Percentiles rank a stretch among this genome's conserved stretches.
These are phyloP conservation scores for Sistotremastrum suecicum DNA, from an alignment of 768 basidiomycete genomes.

Conservation along the genomic window DNA sequence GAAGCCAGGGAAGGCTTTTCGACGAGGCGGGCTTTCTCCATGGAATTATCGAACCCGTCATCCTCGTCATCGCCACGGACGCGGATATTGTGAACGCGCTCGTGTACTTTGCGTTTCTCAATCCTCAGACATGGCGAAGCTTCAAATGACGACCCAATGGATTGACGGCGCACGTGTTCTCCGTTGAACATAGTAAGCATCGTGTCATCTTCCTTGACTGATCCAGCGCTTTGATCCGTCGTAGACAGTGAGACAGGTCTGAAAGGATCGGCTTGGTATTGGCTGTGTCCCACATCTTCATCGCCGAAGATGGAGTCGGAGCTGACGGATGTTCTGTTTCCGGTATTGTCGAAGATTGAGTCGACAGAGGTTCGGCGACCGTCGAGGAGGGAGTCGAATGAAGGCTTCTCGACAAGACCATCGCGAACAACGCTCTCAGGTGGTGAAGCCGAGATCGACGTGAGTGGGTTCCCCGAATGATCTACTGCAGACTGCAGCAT, in stretches of 20 bases:
- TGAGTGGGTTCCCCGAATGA: constrained; percentile 34
- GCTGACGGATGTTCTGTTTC: constrained; percentile 32
- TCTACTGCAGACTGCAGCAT: constrained; percentile 59
- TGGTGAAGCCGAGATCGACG: constrained; percentile 55
- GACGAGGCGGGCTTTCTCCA: constrained; percentile 32
- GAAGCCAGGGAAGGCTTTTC: constrained; percentile 57
- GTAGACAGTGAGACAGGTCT: constrained; percentile 56
- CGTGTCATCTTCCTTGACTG: constrained; percentile 58
- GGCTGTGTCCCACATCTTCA: constrained; percentile 17
- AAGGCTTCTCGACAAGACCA: background rate
- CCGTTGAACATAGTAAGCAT: constrained; percentile 79
- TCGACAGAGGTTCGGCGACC: constrained; percentile 35
- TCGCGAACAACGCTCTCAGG: constrained; percentile 24
- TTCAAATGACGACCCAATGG: constrained; percentile 52
- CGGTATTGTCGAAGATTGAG: constrained; percentile 60
- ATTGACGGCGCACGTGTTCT: constrained; percentile 55
- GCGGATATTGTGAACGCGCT: constrained; percentile 19
- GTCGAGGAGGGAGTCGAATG: constrained; percentile 12
- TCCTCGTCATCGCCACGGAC: constrained; percentile 16
- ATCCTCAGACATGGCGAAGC: constrained; percentile 54
- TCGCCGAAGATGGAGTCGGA: constrained; percentile 52
- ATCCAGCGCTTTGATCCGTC: constrained; percentile 29
- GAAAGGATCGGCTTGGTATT: constrained; percentile 27
- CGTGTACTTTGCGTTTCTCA: constrained; percentile 45
- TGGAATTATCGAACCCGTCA: constrained; percentile 25